These are phyloP conservation scores for Eucalyptus rudis DNA, from an alignment of 345 rosid genomes.

Conservation along the genomic window DNA sequence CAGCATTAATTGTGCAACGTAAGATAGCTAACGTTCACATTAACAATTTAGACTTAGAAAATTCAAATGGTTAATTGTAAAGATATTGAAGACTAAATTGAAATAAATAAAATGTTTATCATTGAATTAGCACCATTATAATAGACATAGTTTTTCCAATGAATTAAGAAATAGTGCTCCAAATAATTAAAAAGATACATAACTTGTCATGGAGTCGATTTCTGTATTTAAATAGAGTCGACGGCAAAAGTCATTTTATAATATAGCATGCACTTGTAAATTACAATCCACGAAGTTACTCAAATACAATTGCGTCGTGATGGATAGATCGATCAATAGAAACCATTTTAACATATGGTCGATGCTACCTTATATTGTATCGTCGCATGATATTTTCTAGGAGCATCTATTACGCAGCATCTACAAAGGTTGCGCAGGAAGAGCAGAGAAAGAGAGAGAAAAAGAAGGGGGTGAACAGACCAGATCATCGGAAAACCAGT, in stretches of 20 bases:
- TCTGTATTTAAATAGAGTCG: too few species aligned
- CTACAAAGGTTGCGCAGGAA: background rate
- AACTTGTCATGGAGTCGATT: rapidly evolving
- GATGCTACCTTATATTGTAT: background rate
- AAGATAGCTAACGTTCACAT: rapidly evolving
- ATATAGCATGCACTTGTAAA: background rate
- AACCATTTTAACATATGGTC: background rate
- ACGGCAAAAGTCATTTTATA: rapidly evolving
- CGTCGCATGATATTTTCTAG: background rate
- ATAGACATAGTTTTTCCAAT: rapidly evolving
- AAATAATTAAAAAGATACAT: too few species aligned
- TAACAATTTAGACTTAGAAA: rapidly evolving
- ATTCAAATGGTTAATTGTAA: too few species aligned
- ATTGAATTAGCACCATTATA: too few species aligned
- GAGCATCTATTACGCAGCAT: background rate
- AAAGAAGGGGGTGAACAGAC: background rate
- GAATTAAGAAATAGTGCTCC: too few species aligned
- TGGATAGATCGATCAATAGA: rapidly evolving
- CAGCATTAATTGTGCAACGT: rapidly evolving
- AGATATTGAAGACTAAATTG: too few species aligned
- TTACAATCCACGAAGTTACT: too few species aligned
- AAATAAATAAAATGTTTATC: too few species aligned
- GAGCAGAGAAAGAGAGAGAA: too few species aligned
- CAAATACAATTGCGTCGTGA: too few species aligned
- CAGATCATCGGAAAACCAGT: background rate